Evolutionary conservation across 2,329 filamentous ascomycete species (phyloP).

Genomic region (Alternaria ventricosa): DNA sequence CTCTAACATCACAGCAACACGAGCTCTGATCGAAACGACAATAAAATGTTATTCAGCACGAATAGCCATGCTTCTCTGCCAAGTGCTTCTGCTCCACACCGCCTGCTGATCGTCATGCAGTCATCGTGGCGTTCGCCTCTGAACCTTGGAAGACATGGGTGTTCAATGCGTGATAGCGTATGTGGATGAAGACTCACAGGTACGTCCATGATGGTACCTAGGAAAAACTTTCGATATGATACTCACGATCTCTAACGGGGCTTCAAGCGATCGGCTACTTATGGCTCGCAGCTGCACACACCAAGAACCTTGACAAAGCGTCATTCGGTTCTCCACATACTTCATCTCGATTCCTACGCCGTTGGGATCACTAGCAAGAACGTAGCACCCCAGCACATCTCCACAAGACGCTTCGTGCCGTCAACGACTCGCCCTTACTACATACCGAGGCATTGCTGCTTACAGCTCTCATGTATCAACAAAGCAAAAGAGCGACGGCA

Average conservation of each 20-base stretch:
- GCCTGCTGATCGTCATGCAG: background rate
- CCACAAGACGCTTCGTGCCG: background rate
- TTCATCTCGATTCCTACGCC: background rate
- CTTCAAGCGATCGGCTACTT: background rate
- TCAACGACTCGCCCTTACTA: background rate
- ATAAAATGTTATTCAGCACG: background rate
- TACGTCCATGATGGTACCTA: background rate
- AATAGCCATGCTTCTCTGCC: background rate
- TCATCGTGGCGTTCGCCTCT: constrained; percentile 2
- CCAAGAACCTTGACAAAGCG: background rate
- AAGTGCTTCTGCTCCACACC: background rate
- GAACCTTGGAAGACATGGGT: background rate
- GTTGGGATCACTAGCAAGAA: background rate
- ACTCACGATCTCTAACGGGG: background rate
- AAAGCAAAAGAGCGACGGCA: background rate
- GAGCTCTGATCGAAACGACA: background rate
- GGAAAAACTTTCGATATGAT: background rate
- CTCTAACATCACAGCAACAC: background rate
- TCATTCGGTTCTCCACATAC: background rate
- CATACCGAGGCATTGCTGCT: background rate
- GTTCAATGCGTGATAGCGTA: background rate
- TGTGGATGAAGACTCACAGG: background rate
- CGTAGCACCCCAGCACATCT: background rate
- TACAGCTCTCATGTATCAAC: background rate
- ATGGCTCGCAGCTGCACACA: background rate